phyloP scores from a whole-genome alignment of 805 yeast species.

The Ogataea allantospora region DNA sequence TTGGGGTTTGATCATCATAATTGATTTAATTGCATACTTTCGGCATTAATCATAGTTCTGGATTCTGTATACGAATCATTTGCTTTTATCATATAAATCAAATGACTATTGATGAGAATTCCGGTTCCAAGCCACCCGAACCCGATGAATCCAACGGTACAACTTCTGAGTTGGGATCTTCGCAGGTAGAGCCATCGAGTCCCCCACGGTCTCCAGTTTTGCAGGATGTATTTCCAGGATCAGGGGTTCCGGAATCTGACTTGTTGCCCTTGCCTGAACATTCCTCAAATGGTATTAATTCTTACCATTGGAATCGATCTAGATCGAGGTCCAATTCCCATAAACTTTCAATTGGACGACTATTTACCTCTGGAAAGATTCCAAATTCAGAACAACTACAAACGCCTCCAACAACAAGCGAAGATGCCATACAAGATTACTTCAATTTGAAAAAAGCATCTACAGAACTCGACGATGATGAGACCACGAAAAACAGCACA shows the following conservation, averaged over 20 bases:
- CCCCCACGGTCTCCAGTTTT: slow-evolving; percentile 18
- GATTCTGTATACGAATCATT: too few species aligned
- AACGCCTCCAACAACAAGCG: slow-evolving; percentile 24
- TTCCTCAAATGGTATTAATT: slow-evolving; percentile 5
- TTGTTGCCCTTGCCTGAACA: slow-evolving; percentile 9
- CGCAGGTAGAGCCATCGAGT: slow-evolving; percentile 6
- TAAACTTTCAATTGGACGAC: slow-evolving; percentile 35
- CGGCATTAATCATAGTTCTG: too few species aligned
- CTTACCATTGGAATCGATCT: slow-evolving; percentile 22
- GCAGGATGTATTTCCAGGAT: slow-evolving; percentile 12
- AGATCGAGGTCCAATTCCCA: slow-evolving; percentile 42
- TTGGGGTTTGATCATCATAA: neutral
- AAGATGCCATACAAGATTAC: slow-evolving; percentile 16
- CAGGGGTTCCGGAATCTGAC: neutral
- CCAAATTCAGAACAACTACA: slow-evolving; percentile 14
- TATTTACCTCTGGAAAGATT: slow-evolving; percentile 38
- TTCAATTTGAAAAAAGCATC: slow-evolving; percentile 6
- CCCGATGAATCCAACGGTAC: neutral
- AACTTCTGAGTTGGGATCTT: neutral
- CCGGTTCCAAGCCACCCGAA: too few species aligned
- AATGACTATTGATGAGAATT: too few species aligned
- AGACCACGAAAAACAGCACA: slow-evolving; percentile 18
- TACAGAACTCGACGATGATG: slow-evolving; percentile 13
- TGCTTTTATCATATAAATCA: too few species aligned
- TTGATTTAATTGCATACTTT: neutral